Evolutionary conservation across 139 green algal species (phyloP), one percentile per base, ranked within the genome.

Genomic region (Tetradesmus obliquus): DNA sequence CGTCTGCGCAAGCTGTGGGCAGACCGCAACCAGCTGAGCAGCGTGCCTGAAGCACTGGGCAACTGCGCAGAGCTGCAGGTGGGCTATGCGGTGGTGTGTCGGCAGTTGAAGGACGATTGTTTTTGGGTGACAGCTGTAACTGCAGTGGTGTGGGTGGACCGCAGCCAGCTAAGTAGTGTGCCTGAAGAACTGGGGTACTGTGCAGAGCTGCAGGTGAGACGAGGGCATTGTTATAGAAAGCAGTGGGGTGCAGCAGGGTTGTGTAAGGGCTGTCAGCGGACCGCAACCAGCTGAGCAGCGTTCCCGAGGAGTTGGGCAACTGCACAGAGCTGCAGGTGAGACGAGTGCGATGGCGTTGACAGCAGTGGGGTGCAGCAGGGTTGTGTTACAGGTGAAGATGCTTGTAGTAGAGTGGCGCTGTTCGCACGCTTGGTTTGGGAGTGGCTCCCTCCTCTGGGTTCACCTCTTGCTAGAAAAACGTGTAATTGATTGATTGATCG

Each of bases 1-100:
- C 69, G 88, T 22, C 86, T 94, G 76, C 17, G 80, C 22, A 88
- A 91, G 72, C 91, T 95, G 71, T 94, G 91, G 91, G 88, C 93
- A 1, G 91, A 95, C 84, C 74, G 88, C 55, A 95, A 95, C 91
- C 45, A 89, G 60, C 80, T 95, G 7, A 87, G 45, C 1, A 22
- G 8, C 1, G 60, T 95, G 55, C 92, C 93, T 20, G 32, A 62
- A 7, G 90, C 93, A 80, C 58, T 95, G 0, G 92, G 88, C 10
- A 54, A 81, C 54, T 91, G 86, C 76, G 13, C 32, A 10, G 54
- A 80, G 19, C 89, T 95, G 69, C 93, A 93, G 92, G 92, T 94
- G 82, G 5, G 32, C 4, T 60, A 3, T 20, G 2, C 3, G 32
- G 4, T 83, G 1, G 7, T 7, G 5, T 51, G 3, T 53, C 54